Conservation (phyloP, 164 flowering plant species). For the Cinnamomum micranthum region DNA sequence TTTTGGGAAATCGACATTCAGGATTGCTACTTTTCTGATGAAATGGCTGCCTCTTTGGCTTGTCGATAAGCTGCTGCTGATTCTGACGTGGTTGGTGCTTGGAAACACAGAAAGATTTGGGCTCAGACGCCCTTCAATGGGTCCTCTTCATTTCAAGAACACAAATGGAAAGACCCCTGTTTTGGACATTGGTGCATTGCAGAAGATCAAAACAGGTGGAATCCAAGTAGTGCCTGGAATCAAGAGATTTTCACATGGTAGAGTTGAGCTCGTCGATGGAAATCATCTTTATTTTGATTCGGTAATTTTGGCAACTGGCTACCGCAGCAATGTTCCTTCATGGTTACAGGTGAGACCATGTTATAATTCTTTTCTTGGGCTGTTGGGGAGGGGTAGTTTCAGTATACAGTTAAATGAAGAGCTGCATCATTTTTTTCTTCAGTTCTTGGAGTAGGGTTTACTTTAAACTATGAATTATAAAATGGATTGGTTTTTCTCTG, state of each 20-base stretch:
- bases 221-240: constrained; percentile 68
- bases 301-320: constrained; percentile 28
- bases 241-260: constrained; percentile 35
- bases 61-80: constrained; percentile 51
- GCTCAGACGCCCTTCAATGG: constrained; percentile 53
- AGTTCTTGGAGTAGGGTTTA: too few relatives aligned
- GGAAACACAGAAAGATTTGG: constrained; percentile 62
- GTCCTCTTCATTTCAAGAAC: constrained; percentile 72
- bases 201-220: constrained; percentile 62
- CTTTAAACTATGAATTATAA: too few relatives aligned
- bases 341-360: constrained; percentile 65
- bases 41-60: constrained; percentile 59
- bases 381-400: too few relatives aligned
- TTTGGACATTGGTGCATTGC: constrained; percentile 67
- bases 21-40: constrained; percentile 39
- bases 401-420: too few relatives aligned
- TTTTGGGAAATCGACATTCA: constrained; percentile 62
- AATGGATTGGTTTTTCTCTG: too few relatives aligned
- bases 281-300: constrained; percentile 53
- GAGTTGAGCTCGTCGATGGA: constrained; percentile 64
- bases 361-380: constrained; percentile 12
- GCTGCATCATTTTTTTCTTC: too few relatives aligned
- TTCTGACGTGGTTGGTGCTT: constrained; percentile 43
- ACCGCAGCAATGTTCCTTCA: constrained; percentile 84
- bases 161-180: constrained; percentile 73